Evolutionary conservation across 495 filamentous ascomycete genomes (phyloP).

Genomic region (Pseudevernia furfuracea): DNA sequence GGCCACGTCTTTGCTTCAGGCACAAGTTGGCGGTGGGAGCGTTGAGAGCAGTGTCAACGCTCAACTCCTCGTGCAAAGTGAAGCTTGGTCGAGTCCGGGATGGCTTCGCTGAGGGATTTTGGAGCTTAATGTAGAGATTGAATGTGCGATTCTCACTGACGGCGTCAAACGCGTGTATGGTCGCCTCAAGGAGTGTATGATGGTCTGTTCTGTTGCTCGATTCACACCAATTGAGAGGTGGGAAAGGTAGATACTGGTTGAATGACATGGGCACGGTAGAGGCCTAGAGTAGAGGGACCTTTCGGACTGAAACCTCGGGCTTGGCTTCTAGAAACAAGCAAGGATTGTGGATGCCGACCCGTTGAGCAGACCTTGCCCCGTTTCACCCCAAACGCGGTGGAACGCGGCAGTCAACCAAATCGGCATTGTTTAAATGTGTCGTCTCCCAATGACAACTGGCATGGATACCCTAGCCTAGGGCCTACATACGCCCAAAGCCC

Average conservation of each 20-base stretch:
- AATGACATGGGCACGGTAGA: conserved; percentile 11
- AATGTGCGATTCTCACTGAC: conserved; percentile 14
- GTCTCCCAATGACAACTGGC: conserved; percentile 19
- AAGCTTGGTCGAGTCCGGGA: conserved; percentile 13
- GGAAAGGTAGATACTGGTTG: conserved; percentile 6
- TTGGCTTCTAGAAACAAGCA: conserved; percentile 9
- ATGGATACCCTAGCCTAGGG: conserved; percentile 2
- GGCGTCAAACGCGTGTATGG: conserved; percentile 25
- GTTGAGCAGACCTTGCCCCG: conserved; percentile 1
- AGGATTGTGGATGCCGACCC: conserved; percentile 9
- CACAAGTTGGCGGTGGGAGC: conserved; percentile 21
- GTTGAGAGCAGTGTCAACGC: conserved; percentile 8
- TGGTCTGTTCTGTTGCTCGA: conserved; percentile 1
- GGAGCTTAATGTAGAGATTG: conserved; percentile 15
- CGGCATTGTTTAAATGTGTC: conserved; percentile 8
- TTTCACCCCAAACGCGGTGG: conserved; percentile 10
- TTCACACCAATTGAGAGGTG: conserved; percentile 6
- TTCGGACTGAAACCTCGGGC: conserved; percentile 4
- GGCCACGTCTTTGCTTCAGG: conserved; percentile 19
- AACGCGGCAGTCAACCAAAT: conserved; percentile 15
- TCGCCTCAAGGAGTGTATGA: conserved; percentile 16
- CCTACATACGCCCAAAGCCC: conserved; percentile 3
- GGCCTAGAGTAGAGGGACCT: conserved; percentile 1
- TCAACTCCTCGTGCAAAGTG: conserved; percentile 9
- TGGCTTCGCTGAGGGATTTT: neutral